A percentile compares a stretch with the other conserved stretches of the same genome.
phyloP scores from a whole-genome alignment of 257 asterid species.

The Hygrophila difformis region DNA sequence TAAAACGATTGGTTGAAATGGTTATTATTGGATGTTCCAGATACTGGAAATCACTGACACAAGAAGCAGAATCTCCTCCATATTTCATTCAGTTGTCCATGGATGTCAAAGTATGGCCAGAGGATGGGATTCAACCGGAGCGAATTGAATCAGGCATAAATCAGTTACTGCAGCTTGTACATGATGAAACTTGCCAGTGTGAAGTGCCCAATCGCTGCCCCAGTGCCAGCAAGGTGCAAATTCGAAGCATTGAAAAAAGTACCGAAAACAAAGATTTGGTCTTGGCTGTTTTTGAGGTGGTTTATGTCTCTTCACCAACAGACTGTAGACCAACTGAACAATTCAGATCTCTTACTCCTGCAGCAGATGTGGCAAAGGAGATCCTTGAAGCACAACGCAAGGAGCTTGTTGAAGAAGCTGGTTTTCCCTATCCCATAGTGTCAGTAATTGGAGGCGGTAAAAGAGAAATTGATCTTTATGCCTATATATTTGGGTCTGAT shows the following conservation, averaged over 20 bases:
- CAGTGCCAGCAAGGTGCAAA: constrained; percentile 87
- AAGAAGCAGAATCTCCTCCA: constrained; percentile 99
- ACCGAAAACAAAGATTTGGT: constrained; percentile 48
- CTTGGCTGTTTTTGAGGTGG: constrained; percentile 92
- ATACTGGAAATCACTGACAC: constrained; percentile 97
- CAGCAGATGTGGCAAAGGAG: constrained; percentile 89
- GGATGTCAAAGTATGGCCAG: constrained; percentile 90
- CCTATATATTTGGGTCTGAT: constrained; percentile 92
- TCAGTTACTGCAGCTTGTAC: constrained; percentile 64
- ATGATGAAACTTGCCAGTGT: constrained; percentile 59
- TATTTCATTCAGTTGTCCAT: constrained; percentile 91
- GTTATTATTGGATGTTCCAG: constrained; percentile 52
- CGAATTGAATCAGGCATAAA: constrained; percentile 93
- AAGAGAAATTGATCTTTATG: constrained; percentile 94
- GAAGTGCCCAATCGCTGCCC: constrained; percentile 45
- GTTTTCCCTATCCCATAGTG: constrained; percentile 68
- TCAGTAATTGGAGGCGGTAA: constrained; percentile 94
- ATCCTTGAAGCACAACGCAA: constrained; percentile 48
- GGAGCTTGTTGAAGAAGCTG: constrained; percentile 52
- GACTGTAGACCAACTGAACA: constrained; percentile 58
- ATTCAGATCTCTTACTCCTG: constrained; percentile 88
- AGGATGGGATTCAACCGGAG: constrained; percentile 98
- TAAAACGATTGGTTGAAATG: constrained; percentile 31
- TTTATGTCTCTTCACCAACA: constrained; percentile 55
- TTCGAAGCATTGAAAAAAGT: constrained; percentile 89